A percentile compares a stretch with the other conserved stretches of the same genome.
Conservation (phyloP, 2,329 filamentous ascomycete species). For the Sporothrix globosa region DNA sequence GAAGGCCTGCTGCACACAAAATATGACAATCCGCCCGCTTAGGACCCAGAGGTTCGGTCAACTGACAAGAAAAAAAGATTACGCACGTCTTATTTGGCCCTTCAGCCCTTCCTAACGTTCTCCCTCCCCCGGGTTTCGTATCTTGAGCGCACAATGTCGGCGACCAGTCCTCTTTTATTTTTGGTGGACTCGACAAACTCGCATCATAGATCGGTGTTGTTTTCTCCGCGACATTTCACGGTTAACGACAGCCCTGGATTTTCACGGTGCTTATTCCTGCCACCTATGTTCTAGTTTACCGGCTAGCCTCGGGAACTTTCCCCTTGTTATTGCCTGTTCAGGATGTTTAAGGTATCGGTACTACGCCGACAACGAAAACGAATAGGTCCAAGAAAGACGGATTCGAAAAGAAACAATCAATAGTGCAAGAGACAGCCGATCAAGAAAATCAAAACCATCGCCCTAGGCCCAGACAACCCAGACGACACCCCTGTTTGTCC, state of each 20-base stretch:
- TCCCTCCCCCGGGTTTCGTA: neutral
- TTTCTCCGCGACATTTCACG: neutral
- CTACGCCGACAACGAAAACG: neutral
- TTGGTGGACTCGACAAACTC: neutral
- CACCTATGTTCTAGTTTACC: constrained; percentile 1
- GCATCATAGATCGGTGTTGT: neutral
- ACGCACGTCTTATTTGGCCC: constrained; percentile 10
- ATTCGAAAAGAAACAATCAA: neutral
- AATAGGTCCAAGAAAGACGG: neutral
- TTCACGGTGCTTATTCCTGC: neutral
- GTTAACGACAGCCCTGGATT: constrained; percentile 24
- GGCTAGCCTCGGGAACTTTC: constrained; percentile 29
- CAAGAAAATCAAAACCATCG: neutral
- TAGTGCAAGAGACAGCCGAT: neutral
- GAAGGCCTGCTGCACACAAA: neutral
- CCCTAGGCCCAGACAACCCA: neutral
- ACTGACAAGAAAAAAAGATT: constrained; percentile 24
- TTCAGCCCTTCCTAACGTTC: neutral
- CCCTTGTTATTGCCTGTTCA: neutral
- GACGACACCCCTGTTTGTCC: neutral
- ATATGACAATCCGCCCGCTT: neutral
- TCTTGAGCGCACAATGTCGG: neutral
- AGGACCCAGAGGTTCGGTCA: neutral
- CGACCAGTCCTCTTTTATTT: neutral
- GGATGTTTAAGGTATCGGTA: neutral